Conservation (phyloP, 1,139 yeast genomes). For the Casaregolazyma suthepensis region DNA sequence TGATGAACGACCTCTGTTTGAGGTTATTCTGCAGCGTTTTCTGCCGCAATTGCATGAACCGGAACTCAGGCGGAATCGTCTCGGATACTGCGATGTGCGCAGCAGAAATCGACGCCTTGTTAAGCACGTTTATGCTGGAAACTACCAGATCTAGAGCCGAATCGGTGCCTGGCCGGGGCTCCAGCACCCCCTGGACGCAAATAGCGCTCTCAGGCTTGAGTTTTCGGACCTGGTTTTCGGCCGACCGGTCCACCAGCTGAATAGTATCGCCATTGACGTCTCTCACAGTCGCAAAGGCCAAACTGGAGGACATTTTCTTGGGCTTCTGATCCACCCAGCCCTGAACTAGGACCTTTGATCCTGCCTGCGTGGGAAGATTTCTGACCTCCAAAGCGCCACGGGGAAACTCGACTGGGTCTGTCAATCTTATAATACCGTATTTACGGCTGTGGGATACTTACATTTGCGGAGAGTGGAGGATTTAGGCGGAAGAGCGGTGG, state of each 20-base stretch:
- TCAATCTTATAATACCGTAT: slow-evolving; percentile 9
- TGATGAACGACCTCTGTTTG: slow-evolving; percentile 54
- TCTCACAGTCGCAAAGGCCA: slow-evolving; percentile 66
- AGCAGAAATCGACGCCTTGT: slow-evolving; percentile 60
- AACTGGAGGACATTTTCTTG: slow-evolving; percentile 48
- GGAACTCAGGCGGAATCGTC: slow-evolving; percentile 65
- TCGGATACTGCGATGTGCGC: slow-evolving; percentile 51
- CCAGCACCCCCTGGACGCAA: slow-evolving; percentile 53
- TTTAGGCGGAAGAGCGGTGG: slow-evolving; percentile 10
- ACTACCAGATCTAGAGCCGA: slow-evolving; percentile 54
- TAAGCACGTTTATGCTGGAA: slow-evolving; percentile 48
- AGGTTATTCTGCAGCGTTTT: slow-evolving; percentile 55
- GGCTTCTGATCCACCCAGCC: slow-evolving; percentile 85
- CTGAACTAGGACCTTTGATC: slow-evolving; percentile 35
- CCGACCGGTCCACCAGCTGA: slow-evolving; percentile 55
- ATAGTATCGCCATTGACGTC: slow-evolving; percentile 62
- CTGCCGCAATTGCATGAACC: slow-evolving; percentile 74
- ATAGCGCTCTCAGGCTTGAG: slow-evolving; percentile 74
- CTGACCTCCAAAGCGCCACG: not conserved
- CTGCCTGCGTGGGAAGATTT: not conserved
- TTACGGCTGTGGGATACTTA: slow-evolving; percentile 18
- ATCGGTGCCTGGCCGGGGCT: slow-evolving; percentile 26
- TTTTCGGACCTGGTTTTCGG: slow-evolving; percentile 41
- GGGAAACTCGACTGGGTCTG: not conserved
- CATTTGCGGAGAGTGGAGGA: slow-evolving; percentile 14